Base-by-base conservation (phyloP, 192 early-diverging fungal genomes). In the Obelidium mucronatum region DNA sequence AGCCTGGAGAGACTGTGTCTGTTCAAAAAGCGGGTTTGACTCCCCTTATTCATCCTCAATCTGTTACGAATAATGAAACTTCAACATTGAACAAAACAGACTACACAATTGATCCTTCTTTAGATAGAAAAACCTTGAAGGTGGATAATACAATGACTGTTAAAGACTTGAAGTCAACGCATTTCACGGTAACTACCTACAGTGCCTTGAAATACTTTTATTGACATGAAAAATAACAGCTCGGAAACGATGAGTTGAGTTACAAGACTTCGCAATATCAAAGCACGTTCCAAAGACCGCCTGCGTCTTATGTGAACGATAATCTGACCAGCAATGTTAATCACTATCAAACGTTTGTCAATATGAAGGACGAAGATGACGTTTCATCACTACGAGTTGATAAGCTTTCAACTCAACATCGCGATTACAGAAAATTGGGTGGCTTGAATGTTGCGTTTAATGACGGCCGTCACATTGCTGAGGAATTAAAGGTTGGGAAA, bases 81-180 rank as follows among this genome's bases (percentile, higher is more conserved):
- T 54, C 19, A 55, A 40, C 22, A 19, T 17, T n/a, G 15, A 17
- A n/a, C n/a, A n/a, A n/a, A n/a, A n/a, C 30, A 56, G 64, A 76
- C 36, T 72, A 72, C 34, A 72, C 31, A 11, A 22, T 69, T n/a
- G 53, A 54, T 37, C 17, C 33, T 6, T 26, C 15, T 22, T 67
- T 76, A 40, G 52, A 76, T 24, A 52, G 64, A 52, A 44, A 52
- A 26, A n/a, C 61, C 37, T 30, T 76, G 15, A 67, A 33, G 26
- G 74, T 76, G 13, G 74, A 76, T 36, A 67, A 76, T 33, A 76
- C 28, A 19, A 19, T 33, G 63, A 76, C 74, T 24, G 65, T 76
- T 17, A 64, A 67, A 66, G 74, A 76, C 56, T 39, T 76, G 51
- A 66, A 37, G 26, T 51, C 63, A 17, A 76, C 74, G 1, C 74